phyloP scores from a whole-genome alignment of 2,329 filamentous ascomycete species.

The Phialophora verrucosa region DNA sequence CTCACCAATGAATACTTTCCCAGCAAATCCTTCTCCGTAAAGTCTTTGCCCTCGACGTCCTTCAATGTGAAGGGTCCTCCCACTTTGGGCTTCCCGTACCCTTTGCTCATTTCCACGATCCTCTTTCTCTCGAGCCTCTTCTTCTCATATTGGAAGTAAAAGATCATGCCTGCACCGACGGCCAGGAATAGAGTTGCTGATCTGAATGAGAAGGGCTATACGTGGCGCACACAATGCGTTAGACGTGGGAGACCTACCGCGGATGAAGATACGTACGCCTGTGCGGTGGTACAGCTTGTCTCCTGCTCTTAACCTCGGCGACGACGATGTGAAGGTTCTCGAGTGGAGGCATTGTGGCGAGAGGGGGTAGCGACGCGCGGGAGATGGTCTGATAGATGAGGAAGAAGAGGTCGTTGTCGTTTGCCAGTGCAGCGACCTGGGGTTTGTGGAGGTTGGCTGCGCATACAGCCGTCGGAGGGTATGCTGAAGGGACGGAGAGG shows the following conservation, averaged over 20 bases:
- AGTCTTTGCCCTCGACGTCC: slow-evolving; percentile 78
- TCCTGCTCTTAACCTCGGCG: slow-evolving; percentile 47
- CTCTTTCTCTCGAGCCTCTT: slow-evolving; percentile 85
- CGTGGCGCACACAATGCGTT: slow-evolving; percentile 17
- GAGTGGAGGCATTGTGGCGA: slow-evolving; percentile 33
- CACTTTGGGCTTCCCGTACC: slow-evolving; percentile 89
- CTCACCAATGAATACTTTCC: slow-evolving; percentile 72
- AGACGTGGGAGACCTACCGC: slow-evolving; percentile 32
- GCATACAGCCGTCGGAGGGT: slow-evolving; percentile 22
- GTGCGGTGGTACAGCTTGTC: slow-evolving; percentile 52
- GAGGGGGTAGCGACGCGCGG: slow-evolving; percentile 23
- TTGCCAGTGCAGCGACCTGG: slow-evolving; percentile 50
- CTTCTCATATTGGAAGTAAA: slow-evolving; percentile 95
- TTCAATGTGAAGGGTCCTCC: slow-evolving; percentile 83
- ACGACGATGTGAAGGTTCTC: slow-evolving; percentile 34
- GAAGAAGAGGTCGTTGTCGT: slow-evolving; percentile 49
- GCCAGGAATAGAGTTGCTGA: slow-evolving; percentile 83
- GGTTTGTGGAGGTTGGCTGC: neutral
- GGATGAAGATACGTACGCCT: slow-evolving; percentile 47
- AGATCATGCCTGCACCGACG: slow-evolving; percentile 76
- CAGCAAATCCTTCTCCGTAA: slow-evolving; percentile 80
- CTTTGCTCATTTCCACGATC: slow-evolving; percentile 89
- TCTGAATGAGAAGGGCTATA: slow-evolving; percentile 89
- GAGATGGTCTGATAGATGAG: slow-evolving; percentile 49
- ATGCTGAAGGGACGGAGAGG: slow-evolving; percentile 14